Conservation (phyloP, 108 stramenopile genomes). For the Skeletonema menzelii region DNA sequence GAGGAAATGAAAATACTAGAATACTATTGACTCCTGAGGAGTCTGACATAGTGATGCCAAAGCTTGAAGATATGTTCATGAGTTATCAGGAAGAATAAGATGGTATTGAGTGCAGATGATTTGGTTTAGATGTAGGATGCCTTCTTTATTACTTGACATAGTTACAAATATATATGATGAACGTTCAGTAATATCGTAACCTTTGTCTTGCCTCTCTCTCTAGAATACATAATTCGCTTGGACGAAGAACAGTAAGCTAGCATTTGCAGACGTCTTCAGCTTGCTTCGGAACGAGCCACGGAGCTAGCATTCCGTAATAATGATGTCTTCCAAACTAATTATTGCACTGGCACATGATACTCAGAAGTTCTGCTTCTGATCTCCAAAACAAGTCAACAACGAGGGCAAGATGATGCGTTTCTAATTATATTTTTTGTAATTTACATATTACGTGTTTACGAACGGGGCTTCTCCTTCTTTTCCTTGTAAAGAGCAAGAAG, state of each 20-base stretch:
- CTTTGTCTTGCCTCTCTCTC: neutral
- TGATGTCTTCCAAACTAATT: no score
- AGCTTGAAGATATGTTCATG: slow-evolving; percentile 73
- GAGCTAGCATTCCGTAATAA: no score
- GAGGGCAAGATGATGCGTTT: neutral
- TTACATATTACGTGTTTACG: slow-evolving; percentile 67
- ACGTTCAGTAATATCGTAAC: neutral
- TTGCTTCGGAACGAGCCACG: no score
- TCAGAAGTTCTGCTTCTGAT: neutral
- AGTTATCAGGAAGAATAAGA: slow-evolving; percentile 61
- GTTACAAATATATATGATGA: no score
- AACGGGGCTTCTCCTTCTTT: slow-evolving; percentile 99
- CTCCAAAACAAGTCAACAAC: neutral
- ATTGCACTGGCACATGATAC: neutral
- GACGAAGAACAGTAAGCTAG: no score
- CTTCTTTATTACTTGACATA: neutral
- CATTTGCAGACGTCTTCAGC: no score
- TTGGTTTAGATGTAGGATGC: neutral
- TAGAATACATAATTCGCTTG: neutral
- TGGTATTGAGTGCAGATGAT: neutral
- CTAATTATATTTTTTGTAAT: slow-evolving; percentile 20
- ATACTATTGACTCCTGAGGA: slow-evolving; percentile 82
- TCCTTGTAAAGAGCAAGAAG: slow-evolving; percentile 99
- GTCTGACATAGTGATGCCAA: slow-evolving; percentile 82
- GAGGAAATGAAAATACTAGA: slow-evolving; percentile 55